Base-by-base conservation (phyloP, 805 yeast species). In the Monosporozyma yasuniensis region DNA sequence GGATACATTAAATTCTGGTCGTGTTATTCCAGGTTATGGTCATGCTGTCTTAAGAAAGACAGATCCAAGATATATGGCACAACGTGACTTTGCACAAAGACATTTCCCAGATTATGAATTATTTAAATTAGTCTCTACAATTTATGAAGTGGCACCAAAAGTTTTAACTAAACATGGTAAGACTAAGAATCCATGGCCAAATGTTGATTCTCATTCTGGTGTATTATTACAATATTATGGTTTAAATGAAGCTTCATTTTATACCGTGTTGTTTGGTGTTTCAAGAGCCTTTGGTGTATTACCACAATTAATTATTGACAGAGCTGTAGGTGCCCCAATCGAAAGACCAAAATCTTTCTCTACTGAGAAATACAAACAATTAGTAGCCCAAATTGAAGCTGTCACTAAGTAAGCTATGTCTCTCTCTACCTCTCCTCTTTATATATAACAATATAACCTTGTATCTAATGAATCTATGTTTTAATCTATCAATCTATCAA, bases 301-400 rank as follows among this genome's bases (percentile, higher is more conserved):
- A 64, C 89, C 93, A 54, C 93, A 86, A 75, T 75, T 84, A 72
- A 84, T 85, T 71, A 80, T 82, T 64, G 93, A 85, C 74, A 80
- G 95, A 69, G 90, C 89, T 60, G 72, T 81, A 54, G 93, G 93
- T 65, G 69, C 79, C 59, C 82, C 95, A 61, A 83, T 85, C 65
- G 95, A 85, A 76, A 84, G 95, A 75, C 93, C 93, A 73, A 85
- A 85, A 74, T 83, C 95, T 55, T 87, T 88, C 87, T 86, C 95
- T 54, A 87, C 96, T 57, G 91, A 87, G 74, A 88, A 88, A 75
- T 87, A 84, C 77, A 82, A 80, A 67, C 88, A 87, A 77, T 74
- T 87, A 69, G 95, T 84, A 64, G 75, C 78, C 58, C 64, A 68
- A 44, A 60, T 69, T 52, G 56, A 64, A 46, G 23, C 42, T 12